Conservation (phyloP, 1,284 basidiomycete species). For the Ustilago lituana region DNA sequence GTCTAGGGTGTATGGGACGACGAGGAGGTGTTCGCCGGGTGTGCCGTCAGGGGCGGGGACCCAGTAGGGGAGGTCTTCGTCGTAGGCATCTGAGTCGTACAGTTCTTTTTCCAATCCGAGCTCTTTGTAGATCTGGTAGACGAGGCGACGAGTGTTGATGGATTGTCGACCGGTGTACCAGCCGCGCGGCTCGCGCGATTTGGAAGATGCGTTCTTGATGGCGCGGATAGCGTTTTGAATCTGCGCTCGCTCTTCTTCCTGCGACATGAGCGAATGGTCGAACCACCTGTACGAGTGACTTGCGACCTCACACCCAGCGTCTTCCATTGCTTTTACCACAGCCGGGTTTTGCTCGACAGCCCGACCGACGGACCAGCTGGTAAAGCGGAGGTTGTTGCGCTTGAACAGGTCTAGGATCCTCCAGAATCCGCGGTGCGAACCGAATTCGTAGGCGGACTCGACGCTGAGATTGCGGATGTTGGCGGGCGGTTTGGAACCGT, state of each 20-base stretch:
- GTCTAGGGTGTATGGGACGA: slow-evolving; percentile 68
- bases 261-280: slow-evolving; percentile 63
- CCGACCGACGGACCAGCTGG: slow-evolving; percentile 67
- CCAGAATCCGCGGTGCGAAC: slow-evolving; percentile 68
- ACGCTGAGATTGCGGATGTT: slow-evolving; percentile 65
- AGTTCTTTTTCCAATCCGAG: slow-evolving; percentile 51
- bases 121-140: slow-evolving; percentile 63
- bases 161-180: slow-evolving; percentile 69
- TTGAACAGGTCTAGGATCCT: slow-evolving; percentile 67
- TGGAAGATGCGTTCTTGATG: slow-evolving; percentile 60
- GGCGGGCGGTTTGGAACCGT: slow-evolving; percentile 35
- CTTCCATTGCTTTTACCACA: slow-evolving; percentile 63
- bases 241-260: slow-evolving; percentile 64
- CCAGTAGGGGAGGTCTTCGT: slow-evolving; percentile 69
- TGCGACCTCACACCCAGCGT: slow-evolving; percentile 66
- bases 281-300: slow-evolving; percentile 68
- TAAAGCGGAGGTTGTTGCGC: slow-evolving; percentile 61
- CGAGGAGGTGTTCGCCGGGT: slow-evolving; percentile 59
- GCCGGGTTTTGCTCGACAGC: slow-evolving; percentile 67
- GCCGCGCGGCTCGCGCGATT: slow-evolving; percentile 60
- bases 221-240: slow-evolving; percentile 64
- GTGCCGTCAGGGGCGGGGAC: slow-evolving; percentile 60
- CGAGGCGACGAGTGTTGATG: slow-evolving; percentile 61
- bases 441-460: slow-evolving; percentile 68
- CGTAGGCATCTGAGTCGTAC: slow-evolving; percentile 65